Conservation (phyloP, 768 basidiomycete genomes). For the Tulasnella sp. region DNA sequence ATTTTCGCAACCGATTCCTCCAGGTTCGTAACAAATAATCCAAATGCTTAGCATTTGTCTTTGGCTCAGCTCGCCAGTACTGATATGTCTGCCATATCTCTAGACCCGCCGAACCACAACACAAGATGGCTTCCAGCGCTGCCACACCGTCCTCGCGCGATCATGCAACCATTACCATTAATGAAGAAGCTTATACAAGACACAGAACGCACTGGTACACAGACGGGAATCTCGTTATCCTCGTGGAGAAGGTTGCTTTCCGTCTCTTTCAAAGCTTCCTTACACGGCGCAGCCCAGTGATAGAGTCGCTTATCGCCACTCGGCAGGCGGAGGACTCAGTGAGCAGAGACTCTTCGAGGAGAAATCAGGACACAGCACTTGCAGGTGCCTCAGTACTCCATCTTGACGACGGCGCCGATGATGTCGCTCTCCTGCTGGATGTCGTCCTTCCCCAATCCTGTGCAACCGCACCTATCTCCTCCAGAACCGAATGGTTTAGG, state of each 20-base stretch:
- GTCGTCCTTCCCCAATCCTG: neutral
- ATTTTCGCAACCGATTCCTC: no score
- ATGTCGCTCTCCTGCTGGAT: neutral
- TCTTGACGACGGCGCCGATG: neutral
- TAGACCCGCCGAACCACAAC: neutral
- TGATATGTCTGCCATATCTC: no score
- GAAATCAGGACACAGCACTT: neutral
- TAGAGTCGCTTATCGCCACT: neutral
- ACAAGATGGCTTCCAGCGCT: neutral
- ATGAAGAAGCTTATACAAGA: neutral
- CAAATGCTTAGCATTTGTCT: no score
- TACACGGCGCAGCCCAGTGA: neutral
- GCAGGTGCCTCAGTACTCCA: neutral
- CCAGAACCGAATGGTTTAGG: neutral
- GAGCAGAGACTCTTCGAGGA: neutral
- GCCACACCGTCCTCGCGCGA: neutral
- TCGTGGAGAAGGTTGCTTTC: conserved; percentile 10
- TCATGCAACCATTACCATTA: neutral
- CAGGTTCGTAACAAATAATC: no score
- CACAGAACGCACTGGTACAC: conserved; percentile 9
- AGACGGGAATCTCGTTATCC: conserved; percentile 20
- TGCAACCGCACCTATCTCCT: neutral
- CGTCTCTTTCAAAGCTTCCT: conserved; percentile 8
- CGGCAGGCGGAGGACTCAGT: neutral
- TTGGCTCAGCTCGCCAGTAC: no score